phyloP scores from a whole-genome alignment of 495 filamentous ascomycete species.

The Talaromyces thailandensis region DNA sequence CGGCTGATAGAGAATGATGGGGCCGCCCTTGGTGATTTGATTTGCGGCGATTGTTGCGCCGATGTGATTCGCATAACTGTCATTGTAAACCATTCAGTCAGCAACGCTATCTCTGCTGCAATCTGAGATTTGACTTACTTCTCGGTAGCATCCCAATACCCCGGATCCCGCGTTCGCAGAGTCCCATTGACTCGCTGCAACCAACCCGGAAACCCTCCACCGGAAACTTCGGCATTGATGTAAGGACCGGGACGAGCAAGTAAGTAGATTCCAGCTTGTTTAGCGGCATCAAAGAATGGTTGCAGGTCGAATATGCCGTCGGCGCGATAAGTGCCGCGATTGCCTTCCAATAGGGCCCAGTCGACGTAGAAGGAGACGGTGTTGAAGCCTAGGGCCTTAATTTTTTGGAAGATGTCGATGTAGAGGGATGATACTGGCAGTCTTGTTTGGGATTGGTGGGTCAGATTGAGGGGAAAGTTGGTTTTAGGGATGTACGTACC shows the following conservation, averaged over 20 bases:
- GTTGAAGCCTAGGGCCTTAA: constrained; percentile 69
- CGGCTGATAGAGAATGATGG: constrained; percentile 67
- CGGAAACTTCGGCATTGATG: constrained; percentile 57
- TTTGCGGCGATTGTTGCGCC: constrained; percentile 57
- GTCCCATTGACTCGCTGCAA: constrained; percentile 53
- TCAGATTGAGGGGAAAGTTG: not conserved
- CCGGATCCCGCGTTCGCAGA: constrained; percentile 49
- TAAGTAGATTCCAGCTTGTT: constrained; percentile 61
- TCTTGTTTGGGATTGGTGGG: constrained; percentile 19
- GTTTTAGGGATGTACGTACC: constrained; percentile 20
- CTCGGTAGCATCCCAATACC: constrained; percentile 58
- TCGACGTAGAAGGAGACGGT: constrained; percentile 67
- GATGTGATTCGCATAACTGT: constrained; percentile 40
- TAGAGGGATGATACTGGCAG: constrained; percentile 64
- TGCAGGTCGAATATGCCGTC: constrained; percentile 62
- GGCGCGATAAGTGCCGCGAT: constrained; percentile 56
- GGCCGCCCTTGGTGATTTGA: constrained; percentile 73
- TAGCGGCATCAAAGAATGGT: constrained; percentile 65
- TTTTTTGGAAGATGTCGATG: constrained; percentile 71
- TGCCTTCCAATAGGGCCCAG: constrained; percentile 75
- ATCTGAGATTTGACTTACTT: constrained; percentile 21
- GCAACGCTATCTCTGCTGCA: no score
- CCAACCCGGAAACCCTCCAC: constrained; percentile 59
- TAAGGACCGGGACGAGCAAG: constrained; percentile 65
- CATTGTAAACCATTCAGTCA: not conserved